phyloP scores from a whole-genome alignment of 148 eudicot genomes.

The Amaranthus cruentus region DNA sequence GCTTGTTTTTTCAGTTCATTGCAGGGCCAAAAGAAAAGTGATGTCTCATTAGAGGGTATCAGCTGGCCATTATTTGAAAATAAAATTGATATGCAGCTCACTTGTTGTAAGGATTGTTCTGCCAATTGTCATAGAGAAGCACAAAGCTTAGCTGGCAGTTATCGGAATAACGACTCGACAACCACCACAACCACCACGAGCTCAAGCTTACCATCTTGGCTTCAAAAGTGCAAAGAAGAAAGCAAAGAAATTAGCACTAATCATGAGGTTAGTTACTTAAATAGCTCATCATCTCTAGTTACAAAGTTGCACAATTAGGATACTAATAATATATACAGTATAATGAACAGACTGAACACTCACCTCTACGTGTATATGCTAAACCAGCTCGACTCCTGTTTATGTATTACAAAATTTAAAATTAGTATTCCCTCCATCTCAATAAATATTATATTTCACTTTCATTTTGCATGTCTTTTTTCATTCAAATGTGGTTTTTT shows the following conservation, averaged over 20 bases:
- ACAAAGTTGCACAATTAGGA: neutral
- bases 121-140: slow-evolving; percentile 29
- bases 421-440: too few relatives aligned
- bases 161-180: slow-evolving; percentile 12
- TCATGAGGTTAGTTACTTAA: slow-evolving; percentile 38
- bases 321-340: too few relatives aligned
- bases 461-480: too few relatives aligned
- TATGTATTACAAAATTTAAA: too few relatives aligned
- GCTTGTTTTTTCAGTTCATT: slow-evolving; percentile 30
- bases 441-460: too few relatives aligned
- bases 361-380: too few relatives aligned
- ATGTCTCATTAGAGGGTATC: slow-evolving; percentile 29
- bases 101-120: slow-evolving; percentile 57
- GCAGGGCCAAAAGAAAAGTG: slow-evolving; percentile 29
- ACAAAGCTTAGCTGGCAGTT: slow-evolving; percentile 23
- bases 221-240: slow-evolving; percentile 60
- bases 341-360: neutral
- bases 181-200: slow-evolving; percentile 25
- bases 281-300: neutral
- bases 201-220: slow-evolving; percentile 65
- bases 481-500: too few relatives aligned
- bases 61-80: slow-evolving; percentile 35
- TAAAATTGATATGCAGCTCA: slow-evolving; percentile 40
- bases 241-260: slow-evolving; percentile 26
- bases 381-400: too few relatives aligned